These are phyloP conservation scores for Dothideomycetes sp. DNA, from an alignment of 2,329 filamentous ascomycete genomes.

Conservation along the genomic window DNA sequence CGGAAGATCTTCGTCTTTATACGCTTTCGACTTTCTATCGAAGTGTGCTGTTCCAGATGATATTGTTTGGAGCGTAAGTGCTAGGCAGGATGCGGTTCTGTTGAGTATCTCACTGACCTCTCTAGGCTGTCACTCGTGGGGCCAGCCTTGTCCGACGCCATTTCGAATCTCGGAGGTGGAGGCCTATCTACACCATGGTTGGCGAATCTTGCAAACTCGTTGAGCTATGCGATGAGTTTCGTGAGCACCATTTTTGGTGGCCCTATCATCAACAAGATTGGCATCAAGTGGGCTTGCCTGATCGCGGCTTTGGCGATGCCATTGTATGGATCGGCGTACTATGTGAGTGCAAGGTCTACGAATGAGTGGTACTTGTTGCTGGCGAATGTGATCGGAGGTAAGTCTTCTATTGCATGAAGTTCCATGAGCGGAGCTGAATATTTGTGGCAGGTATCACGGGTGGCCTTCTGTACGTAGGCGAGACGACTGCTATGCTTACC, in stretches of 20 bases:
- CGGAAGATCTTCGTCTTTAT: neutral
- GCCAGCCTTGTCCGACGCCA: conserved; percentile 20
- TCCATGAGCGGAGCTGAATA: neutral
- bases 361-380: conserved; percentile 27
- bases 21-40: conserved; percentile 14
- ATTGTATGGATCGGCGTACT: conserved; percentile 28
- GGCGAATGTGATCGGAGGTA: conserved; percentile 23
- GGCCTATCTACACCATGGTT: conserved; percentile 19
- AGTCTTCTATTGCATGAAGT: neutral
- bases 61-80: conserved; percentile 19
- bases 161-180: conserved; percentile 20
- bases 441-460: neutral
- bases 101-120: neutral
- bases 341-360: conserved; percentile 25
- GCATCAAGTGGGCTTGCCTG: conserved; percentile 31
- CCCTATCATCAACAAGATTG: conserved; percentile 32
- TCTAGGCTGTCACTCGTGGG: conserved; percentile 16
- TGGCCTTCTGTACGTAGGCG: conserved; percentile 25
- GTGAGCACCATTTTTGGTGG: conserved; percentile 24
- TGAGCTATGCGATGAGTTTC: conserved; percentile 19
- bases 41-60: conserved; percentile 20
- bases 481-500: conserved; percentile 31
- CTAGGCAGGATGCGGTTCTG: neutral
- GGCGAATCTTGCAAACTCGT: conserved; percentile 18
- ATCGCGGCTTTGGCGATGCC: conserved; percentile 29